Conservation (phyloP, 306 rosid species). For the Dalbergia oliveri region DNA sequence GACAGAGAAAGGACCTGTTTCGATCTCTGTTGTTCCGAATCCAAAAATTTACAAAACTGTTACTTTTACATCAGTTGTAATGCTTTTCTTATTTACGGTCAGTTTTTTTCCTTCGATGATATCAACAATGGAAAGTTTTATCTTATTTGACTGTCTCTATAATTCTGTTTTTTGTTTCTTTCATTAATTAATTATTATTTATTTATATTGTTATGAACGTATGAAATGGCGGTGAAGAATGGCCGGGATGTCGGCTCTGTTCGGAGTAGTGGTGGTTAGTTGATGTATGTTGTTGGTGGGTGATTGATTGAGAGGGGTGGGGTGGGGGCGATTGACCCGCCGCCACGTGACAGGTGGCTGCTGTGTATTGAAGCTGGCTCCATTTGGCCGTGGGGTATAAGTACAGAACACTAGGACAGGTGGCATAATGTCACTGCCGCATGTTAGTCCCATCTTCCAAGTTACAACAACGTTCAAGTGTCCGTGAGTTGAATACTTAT, state of each 20-base stretch:
- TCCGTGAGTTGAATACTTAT: too few relatives aligned
- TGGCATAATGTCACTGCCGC: background rate
- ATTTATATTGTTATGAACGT: too few relatives aligned
- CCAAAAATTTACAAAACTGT: background rate
- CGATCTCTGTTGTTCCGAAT: conserved; percentile 51
- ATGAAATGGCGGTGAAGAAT: too few relatives aligned
- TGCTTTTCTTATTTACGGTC: conserved; percentile 8
- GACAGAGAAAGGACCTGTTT: conserved; percentile 52
- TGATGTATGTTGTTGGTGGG: background rate
- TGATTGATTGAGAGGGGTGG: background rate
- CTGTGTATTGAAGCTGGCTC: conserved; percentile 3
- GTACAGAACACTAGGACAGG: background rate
- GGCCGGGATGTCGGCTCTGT: background rate
- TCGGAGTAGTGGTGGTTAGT: conserved; percentile 14
- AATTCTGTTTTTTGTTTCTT: too few relatives aligned
- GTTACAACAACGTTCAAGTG: background rate
- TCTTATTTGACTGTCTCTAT: too few relatives aligned
- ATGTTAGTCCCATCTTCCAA: background rate
- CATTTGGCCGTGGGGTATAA: background rate
- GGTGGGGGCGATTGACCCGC: background rate
- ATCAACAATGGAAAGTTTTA: background rate
- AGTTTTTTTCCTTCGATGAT: background rate
- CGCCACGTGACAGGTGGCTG: conserved; percentile 49
- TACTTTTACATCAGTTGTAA: conserved; percentile 32
- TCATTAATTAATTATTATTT: too few relatives aligned